Conservation (phyloP, 371 early-diverging fungal genomes). For the Zopfochytrium polystomum region DNA sequence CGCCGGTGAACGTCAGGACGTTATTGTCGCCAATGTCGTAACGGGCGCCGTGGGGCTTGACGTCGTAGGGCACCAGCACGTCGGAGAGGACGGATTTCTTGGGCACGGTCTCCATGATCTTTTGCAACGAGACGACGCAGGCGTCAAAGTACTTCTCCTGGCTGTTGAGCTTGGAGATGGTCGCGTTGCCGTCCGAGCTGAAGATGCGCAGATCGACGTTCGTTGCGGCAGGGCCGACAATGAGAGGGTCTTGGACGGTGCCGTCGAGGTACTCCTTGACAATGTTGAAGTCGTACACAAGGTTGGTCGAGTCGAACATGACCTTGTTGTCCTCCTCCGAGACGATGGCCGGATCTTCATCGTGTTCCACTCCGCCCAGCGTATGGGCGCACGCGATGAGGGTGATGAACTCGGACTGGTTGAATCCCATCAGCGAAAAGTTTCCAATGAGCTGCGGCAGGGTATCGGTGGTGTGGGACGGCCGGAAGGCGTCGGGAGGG, state of each 20-base stretch:
- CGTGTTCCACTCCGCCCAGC: slow-evolving; percentile 6
- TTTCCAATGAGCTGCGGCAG: not conserved
- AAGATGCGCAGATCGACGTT: slow-evolving; percentile 7
- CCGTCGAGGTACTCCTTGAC: slow-evolving; percentile 2
- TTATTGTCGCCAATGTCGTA: slow-evolving; percentile 3
- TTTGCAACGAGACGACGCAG: not conserved
- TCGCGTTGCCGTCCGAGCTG: slow-evolving; percentile 8
- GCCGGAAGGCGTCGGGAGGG: slow-evolving; percentile 1
- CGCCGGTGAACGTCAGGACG: not conserved
- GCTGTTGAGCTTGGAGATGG: not conserved
- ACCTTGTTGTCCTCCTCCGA: not conserved
- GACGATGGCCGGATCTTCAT: slow-evolving; percentile 6
- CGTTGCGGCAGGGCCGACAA: not conserved
- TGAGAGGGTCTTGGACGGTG: not conserved
- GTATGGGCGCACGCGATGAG: slow-evolving; percentile 10
- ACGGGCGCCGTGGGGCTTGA: not conserved
- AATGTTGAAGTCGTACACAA: slow-evolving; percentile 1
- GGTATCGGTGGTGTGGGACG: not conserved
- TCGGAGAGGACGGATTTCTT: not conserved
- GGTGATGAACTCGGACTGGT: slow-evolving; percentile 3
- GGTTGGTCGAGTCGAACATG: slow-evolving; percentile 7
- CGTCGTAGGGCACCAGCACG: slow-evolving; percentile 7
- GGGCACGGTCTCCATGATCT: slow-evolving; percentile 2
- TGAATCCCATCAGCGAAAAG: slow-evolving; percentile 5
- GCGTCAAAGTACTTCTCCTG: not conserved